Evolutionary conservation across 1,284 basidiomycete genomes (phyloP).

Genomic region (Chalciporus sp.): DNA sequence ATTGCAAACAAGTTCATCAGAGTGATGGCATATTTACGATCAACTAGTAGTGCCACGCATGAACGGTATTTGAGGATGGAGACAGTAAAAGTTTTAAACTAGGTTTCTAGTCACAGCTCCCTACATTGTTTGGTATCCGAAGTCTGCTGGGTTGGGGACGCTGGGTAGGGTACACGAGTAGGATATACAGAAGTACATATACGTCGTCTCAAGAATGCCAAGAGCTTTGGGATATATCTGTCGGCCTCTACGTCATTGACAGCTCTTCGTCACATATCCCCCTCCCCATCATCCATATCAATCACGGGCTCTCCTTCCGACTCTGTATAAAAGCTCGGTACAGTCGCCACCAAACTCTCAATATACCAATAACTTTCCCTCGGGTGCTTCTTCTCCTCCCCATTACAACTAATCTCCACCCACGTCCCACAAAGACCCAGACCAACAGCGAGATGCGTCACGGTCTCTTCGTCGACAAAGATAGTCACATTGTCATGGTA

Average conservation of each 20-base stretch:
- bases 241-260: too few species aligned
- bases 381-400: constrained; percentile 15
- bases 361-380: constrained; percentile 30
- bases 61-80: too few species aligned
- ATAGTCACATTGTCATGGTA: constrained; percentile 54
- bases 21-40: too few species aligned
- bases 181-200: too few species aligned
- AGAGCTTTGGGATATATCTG: too few species aligned
- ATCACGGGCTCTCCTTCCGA: constrained; percentile 2
- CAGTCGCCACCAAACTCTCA: constrained; percentile 26
- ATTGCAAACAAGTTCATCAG: too few species aligned
- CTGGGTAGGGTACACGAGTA: too few species aligned
- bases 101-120: too few species aligned
- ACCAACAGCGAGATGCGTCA: constrained; percentile 45
- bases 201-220: background rate
- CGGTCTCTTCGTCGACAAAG: constrained; percentile 47
- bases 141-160: too few species aligned
- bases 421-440: constrained; percentile 55
- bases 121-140: too few species aligned
- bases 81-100: too few species aligned
- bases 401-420: constrained; percentile 52
- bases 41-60: too few species aligned
- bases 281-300: constrained; percentile 4
- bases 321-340: constrained; percentile 33
- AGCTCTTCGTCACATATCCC: background rate